These are phyloP conservation scores for Letharia lupina DNA, from an alignment of 495 filamentous ascomycete genomes.

Conservation along the genomic window DNA sequence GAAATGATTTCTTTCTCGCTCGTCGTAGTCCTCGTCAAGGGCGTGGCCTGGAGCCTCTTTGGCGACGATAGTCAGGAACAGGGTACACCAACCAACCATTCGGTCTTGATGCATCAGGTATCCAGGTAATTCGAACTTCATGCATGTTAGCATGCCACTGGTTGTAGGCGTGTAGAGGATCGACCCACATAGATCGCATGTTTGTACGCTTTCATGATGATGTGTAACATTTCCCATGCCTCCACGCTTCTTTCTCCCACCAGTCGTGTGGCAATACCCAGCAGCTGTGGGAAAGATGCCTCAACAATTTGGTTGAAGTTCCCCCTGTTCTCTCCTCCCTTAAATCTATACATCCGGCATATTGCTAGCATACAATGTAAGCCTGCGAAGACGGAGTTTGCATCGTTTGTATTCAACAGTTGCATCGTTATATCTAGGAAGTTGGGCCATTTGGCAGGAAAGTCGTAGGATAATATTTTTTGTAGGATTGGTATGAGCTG, in stretches of 20 bases:
- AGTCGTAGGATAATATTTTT: slow-evolving; percentile 91
- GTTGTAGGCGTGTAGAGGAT: background rate
- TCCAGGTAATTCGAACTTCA: slow-evolving; percentile 73
- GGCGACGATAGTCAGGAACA: slow-evolving; percentile 82
- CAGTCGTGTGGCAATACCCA: slow-evolving; percentile 75
- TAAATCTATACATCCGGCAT: slow-evolving; percentile 90
- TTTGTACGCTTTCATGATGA: slow-evolving; percentile 92
- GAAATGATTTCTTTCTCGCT: slow-evolving; percentile 91
- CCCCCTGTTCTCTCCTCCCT: slow-evolving; percentile 66
- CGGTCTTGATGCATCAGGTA: slow-evolving; percentile 67
- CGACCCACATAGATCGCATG: slow-evolving; percentile 87
- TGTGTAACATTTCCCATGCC: slow-evolving; percentile 92
- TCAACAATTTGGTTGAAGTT: slow-evolving; percentile 94
- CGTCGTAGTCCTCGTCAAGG: slow-evolving; percentile 72
- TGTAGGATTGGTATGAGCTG: slow-evolving; percentile 90
- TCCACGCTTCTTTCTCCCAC: slow-evolving; percentile 86
- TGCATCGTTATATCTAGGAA: slow-evolving; percentile 88
- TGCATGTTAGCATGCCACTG: slow-evolving; percentile 22
- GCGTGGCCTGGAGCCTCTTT: slow-evolving; percentile 73
- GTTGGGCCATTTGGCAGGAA: slow-evolving; percentile 84
- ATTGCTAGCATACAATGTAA: slow-evolving; percentile 89
- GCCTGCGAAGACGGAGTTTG: slow-evolving; percentile 79
- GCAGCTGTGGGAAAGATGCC: slow-evolving; percentile 80
- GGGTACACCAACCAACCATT: slow-evolving; percentile 88
- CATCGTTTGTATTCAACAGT: slow-evolving; percentile 73